Base-by-base conservation (phyloP, 768 basidiomycete genomes). In the Phanerodontia chrysosporium region DNA sequence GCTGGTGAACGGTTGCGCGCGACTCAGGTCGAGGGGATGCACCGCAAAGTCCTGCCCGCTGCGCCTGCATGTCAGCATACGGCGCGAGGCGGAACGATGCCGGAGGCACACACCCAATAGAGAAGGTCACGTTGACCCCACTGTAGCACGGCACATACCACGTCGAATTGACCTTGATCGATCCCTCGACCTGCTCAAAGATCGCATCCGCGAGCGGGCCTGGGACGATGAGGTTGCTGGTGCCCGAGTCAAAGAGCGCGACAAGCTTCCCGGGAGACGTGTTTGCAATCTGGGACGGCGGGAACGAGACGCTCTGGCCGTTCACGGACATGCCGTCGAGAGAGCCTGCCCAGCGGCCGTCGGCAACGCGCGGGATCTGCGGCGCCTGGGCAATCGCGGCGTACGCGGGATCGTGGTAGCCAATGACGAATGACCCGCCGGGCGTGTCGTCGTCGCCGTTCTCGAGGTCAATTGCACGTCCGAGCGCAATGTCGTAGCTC, bases 271-370 rank as follows among this genome's bases (percentile, higher is more conserved):
- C 67, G 29, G 30, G 8, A 18, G 44, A 18, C 16, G 22, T 39
- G 44, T 18, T 18, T 5, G 6, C 18, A 7, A 45, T 7, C 7
- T 7, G 5, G 1, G 64, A 59, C 12, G 66, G 60, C 10, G 52
- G 45, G 51, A 80, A 72, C 29, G 78, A 77, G 35, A 76, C 74
- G 22, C n/a, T 45, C 44, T 5, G 6, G 25, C 77, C 76, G 49
- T 85, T 85, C 13, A 89, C 75, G 52, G 84, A 77, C 64, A 72
- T 69, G 25, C 59, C 62, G 61, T 71, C 72, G 60, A 70, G 49
- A 16, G 64, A 54, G 22, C 64, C 60, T 35, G 66, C 65, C 72
- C 73, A 75, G 24, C 88, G 79, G 18, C 61, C 58, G n/a, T 28
- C 32, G 44, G 49, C 56, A 24, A 60, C 39, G 10, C 90, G 90